A percentile compares a stretch with the other conserved stretches of the same genome.
phyloP scores from a whole-genome alignment of 2,329 filamentous ascomycete species.

The Colletotrichum chlorophyti region DNA sequence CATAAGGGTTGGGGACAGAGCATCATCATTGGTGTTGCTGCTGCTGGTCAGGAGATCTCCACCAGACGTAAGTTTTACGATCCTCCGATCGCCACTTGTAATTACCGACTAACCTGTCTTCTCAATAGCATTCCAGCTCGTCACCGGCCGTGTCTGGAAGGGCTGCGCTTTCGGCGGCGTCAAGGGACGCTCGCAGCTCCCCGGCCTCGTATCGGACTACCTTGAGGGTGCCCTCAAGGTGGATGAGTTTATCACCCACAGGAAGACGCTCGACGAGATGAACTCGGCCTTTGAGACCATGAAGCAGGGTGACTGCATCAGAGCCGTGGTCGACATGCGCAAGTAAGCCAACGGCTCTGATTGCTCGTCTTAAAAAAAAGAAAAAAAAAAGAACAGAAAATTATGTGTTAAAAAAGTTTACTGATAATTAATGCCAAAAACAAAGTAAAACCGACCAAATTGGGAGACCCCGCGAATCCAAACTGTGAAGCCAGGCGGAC shows the following conservation, averaged over 20 bases:
- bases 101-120: not conserved
- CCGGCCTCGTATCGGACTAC: conserved; percentile 88
- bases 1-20: conserved; percentile 99
- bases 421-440: conserved; percentile 28
- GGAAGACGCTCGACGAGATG: conserved; percentile 81
- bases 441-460: conserved; percentile 24
- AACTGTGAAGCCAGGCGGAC: conserved; percentile 26
- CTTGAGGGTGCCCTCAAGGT: conserved; percentile 91
- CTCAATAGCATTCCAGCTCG: conserved; percentile 87
- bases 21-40: conserved; percentile 97
- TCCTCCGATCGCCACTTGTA: not conserved
- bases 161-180: conserved; percentile 98
- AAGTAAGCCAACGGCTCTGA: conserved; percentile 34
- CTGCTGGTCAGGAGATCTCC: conserved; percentile 92
- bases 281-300: conserved; percentile 92
- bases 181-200: conserved; percentile 94
- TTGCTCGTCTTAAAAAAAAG: conserved; percentile 12
- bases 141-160: conserved; percentile 97
- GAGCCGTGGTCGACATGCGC: conserved; percentile 81
- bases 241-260: conserved; percentile 98
- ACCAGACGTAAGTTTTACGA: conserved; percentile 77
- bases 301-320: conserved; percentile 97
- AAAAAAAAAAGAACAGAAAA: too few relatives aligned
- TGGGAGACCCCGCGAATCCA: conserved; percentile 3
- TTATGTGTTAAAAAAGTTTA: too few relatives aligned